These are phyloP conservation scores for Hypoxylon rickii DNA, from an alignment of 495 filamentous ascomycete genomes.

Conservation along the genomic window DNA sequence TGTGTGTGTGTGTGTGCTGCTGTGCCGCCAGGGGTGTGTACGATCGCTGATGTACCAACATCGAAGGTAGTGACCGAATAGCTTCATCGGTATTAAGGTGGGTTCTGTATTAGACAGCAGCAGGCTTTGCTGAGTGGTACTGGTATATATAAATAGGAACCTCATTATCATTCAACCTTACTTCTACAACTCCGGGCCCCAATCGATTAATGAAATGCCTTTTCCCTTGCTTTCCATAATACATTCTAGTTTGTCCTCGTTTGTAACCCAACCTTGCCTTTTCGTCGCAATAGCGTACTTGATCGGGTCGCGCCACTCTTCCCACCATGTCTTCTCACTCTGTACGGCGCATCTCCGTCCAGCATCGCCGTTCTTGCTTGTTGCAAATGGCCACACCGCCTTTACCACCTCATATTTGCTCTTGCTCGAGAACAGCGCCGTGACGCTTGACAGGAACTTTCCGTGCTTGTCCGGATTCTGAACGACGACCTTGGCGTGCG, in stretches of 20 bases:
- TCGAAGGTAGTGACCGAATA: too few species aligned
- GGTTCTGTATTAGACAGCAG: too few species aligned
- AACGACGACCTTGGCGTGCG: constrained; percentile 52
- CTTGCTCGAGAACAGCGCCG: constrained; percentile 48
- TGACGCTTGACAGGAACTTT: constrained; percentile 50
- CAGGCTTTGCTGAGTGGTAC: too few species aligned
- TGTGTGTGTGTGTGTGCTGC: too few species aligned
- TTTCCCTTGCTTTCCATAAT: constrained; percentile 50
- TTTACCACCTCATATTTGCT: constrained; percentile 55
- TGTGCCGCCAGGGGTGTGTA: too few species aligned
- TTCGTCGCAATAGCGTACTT: constrained; percentile 49
- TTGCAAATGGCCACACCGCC: constrained; percentile 54
- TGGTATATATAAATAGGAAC: too few species aligned
- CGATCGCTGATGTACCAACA: too few species aligned
- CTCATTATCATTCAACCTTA: not conserved
- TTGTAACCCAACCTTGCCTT: constrained; percentile 54
- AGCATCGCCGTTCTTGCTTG: constrained; percentile 42
- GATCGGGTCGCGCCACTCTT: constrained; percentile 52
- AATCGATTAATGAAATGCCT: constrained; percentile 40
- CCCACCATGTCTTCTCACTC: constrained; percentile 60
- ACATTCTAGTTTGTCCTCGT: constrained; percentile 56
- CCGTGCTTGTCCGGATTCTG: constrained; percentile 48
- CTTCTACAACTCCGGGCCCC: constrained; percentile 42
- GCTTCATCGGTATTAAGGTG: too few species aligned
- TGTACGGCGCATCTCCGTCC: constrained; percentile 50